phyloP scores from a whole-genome alignment of 768 basidiomycete genomes.

The Suillus clintonianus region DNA sequence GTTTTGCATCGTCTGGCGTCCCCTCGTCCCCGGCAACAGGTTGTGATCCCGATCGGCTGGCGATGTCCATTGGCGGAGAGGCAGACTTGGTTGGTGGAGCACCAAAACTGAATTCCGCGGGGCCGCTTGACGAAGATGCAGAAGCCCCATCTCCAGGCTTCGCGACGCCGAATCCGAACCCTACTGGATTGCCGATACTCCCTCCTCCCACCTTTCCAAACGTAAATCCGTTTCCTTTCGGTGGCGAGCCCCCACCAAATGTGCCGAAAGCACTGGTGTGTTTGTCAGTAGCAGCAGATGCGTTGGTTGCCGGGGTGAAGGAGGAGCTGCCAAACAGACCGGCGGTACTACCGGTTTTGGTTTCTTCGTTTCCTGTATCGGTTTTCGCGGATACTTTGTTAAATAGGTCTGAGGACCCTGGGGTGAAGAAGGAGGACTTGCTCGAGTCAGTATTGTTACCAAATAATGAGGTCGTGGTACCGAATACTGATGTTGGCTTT shows the following conservation, averaged over 20 bases:
- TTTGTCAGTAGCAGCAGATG: slow-evolving; percentile 22
- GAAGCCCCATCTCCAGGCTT: slow-evolving; percentile 21
- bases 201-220: slow-evolving; percentile 39
- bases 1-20: slow-evolving; percentile 13
- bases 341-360: slow-evolving; percentile 1
- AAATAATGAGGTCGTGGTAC: slow-evolving; percentile 22
- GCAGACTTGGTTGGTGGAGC: slow-evolving; percentile 18
- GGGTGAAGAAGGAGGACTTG: slow-evolving; percentile 14
- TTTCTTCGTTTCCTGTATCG: slow-evolving; percentile 14
- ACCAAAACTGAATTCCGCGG: slow-evolving; percentile 27
- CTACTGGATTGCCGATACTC: slow-evolving; percentile 64
- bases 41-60: slow-evolving; percentile 28
- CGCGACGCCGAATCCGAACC: slow-evolving; percentile 46
- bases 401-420: slow-evolving; percentile 7
- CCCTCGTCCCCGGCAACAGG: slow-evolving; percentile 33
- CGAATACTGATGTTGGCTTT: slow-evolving; percentile 28
- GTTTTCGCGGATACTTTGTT: slow-evolving; percentile 7
- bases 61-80: slow-evolving; percentile 25
- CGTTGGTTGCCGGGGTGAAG: slow-evolving; percentile 10
- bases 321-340: slow-evolving; percentile 21
- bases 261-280: slow-evolving; percentile 24
- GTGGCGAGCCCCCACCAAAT: slow-evolving; percentile 26
- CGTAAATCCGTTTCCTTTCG: slow-evolving; percentile 24
- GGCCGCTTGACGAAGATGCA: slow-evolving; percentile 10
- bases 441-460: slow-evolving; percentile 19